phyloP scores from a whole-genome alignment of 2,329 filamentous ascomycete species.

The Calonectria honghensis region DNA sequence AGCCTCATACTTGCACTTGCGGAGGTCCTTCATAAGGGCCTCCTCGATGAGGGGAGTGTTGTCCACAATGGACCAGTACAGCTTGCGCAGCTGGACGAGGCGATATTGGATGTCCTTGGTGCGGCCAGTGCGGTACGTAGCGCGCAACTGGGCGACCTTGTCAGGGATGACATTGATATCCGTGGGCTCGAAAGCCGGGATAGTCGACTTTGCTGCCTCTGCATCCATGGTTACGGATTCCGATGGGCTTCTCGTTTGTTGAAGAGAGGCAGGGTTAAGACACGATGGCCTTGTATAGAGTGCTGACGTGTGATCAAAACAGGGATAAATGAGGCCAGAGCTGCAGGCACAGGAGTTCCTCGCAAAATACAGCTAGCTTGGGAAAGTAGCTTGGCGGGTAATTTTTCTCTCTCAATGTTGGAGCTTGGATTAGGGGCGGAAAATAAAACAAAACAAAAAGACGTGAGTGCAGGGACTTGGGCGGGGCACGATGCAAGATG shows the following conservation, averaged over 20 bases:
- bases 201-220: conserved; percentile 61
- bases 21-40: conserved; percentile 85
- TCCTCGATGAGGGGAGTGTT: conserved; percentile 82
- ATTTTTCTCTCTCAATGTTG: neutral
- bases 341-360: neutral
- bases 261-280: conserved; percentile 11
- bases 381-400: neutral
- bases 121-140: conserved; percentile 85
- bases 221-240: conserved; percentile 57
- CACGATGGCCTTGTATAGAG: conserved; percentile 2
- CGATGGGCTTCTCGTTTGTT: conserved; percentile 1
- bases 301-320: conserved; percentile 35
- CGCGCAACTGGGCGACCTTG: conserved; percentile 76
- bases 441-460: neutral
- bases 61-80: conserved; percentile 95
- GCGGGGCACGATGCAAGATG: neutral
- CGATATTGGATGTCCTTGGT: conserved; percentile 90
- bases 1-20: conserved; percentile 85
- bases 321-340: neutral
- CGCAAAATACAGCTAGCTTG: neutral
- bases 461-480: neutral
- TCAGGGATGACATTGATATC: conserved; percentile 79
- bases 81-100: conserved; percentile 89
- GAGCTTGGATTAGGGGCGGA: neutral
- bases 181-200: conserved; percentile 75